Evolutionary conservation across 495 filamentous ascomycete species (phyloP).

Genomic region (Podospora pseudopauciseta): DNA sequence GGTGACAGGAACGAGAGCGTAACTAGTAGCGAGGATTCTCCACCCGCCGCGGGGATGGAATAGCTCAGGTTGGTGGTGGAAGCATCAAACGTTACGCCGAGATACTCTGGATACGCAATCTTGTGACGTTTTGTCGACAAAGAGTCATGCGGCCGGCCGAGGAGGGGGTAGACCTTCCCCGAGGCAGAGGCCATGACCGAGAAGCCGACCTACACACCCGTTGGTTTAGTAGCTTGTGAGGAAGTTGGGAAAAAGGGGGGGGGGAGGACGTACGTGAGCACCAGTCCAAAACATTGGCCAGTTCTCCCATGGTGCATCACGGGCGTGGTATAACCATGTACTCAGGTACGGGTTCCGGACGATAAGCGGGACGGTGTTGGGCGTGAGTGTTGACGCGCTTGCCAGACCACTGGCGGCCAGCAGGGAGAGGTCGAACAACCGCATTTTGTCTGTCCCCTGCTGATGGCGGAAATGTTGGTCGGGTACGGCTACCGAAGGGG

Average conservation of each 20-base stretch:
- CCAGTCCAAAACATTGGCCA: slow-evolving; percentile 98
- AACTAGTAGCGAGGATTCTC: slow-evolving; percentile 48
- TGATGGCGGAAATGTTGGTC: background rate
- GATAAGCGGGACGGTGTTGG: slow-evolving; percentile 80
- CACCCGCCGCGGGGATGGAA: slow-evolving; percentile 47
- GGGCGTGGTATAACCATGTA: slow-evolving; percentile 76
- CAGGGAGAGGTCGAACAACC: slow-evolving; percentile 30
- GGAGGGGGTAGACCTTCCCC: slow-evolving; percentile 73
- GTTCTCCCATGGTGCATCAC: slow-evolving; percentile 78
- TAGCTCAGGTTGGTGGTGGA: slow-evolving; percentile 93
- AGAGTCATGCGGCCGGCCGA: slow-evolving; percentile 84
- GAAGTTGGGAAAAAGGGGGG: background rate
- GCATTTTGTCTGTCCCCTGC: slow-evolving; percentile 11
- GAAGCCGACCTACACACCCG: slow-evolving; percentile 61
- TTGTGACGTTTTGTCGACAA: slow-evolving; percentile 51
- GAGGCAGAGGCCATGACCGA: slow-evolving; percentile 69
- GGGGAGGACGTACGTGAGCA: slow-evolving; percentile 42
- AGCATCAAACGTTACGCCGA: slow-evolving; percentile 81
- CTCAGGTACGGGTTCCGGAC: slow-evolving; percentile 92
- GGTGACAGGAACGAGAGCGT: slow-evolving; percentile 86
- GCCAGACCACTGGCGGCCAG: slow-evolving; percentile 33
- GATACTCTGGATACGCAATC: slow-evolving; percentile 66
- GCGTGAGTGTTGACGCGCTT: slow-evolving; percentile 56
- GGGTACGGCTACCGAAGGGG: slow-evolving; percentile 1
- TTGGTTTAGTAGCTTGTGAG: no score